A percentile compares a stretch with the other conserved stretches of the same genome.
phyloP scores from a whole-genome alignment of 768 basidiomycete genomes.

The Terana coerulea region DNA sequence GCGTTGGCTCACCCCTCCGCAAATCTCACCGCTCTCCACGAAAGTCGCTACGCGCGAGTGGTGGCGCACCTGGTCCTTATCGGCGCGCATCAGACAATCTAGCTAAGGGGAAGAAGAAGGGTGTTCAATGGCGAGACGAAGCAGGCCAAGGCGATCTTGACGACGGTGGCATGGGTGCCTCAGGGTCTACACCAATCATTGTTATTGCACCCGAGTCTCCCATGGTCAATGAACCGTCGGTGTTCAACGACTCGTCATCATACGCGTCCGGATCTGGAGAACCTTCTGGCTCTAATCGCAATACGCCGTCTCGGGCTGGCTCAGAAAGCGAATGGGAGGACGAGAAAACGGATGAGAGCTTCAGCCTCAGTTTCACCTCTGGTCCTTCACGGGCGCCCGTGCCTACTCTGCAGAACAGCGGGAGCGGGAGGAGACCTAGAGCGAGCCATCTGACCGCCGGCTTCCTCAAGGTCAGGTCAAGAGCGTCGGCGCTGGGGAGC shows the following conservation, averaged over 20 bases:
- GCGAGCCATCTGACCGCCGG: constrained; percentile 65
- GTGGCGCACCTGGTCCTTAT: constrained; percentile 50
- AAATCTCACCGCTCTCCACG: constrained; percentile 49
- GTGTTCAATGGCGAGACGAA: constrained; percentile 86
- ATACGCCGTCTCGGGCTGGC: constrained; percentile 28
- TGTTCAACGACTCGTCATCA: constrained; percentile 6
- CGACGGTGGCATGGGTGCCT: constrained; percentile 42
- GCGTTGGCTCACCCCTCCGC: constrained; percentile 39
- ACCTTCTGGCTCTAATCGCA: constrained; percentile 15
- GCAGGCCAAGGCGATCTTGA: constrained; percentile 79
- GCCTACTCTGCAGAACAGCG: constrained; percentile 6
- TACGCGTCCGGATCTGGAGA: constrained; percentile 30
- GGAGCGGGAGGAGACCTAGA: constrained; percentile 43
- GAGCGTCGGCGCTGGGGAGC: constrained; percentile 49
- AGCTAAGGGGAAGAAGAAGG: constrained; percentile 57
- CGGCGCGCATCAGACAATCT: constrained; percentile 50
- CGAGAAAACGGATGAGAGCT: constrained; percentile 78
- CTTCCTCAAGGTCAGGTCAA: constrained; percentile 56
- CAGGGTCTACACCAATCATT: constrained; percentile 13
- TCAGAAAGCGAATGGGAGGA: constrained; percentile 92
- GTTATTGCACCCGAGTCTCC: constrained; percentile 9
- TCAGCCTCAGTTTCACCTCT: constrained; percentile 51
- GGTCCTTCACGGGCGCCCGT: constrained; percentile 11
- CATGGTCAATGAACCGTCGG: constrained; percentile 1
- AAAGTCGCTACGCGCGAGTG: constrained; percentile 67